These are phyloP conservation scores for Phytophthora agathidicida DNA, from an alignment of 352 stramenopile species.

Conservation along the genomic window DNA sequence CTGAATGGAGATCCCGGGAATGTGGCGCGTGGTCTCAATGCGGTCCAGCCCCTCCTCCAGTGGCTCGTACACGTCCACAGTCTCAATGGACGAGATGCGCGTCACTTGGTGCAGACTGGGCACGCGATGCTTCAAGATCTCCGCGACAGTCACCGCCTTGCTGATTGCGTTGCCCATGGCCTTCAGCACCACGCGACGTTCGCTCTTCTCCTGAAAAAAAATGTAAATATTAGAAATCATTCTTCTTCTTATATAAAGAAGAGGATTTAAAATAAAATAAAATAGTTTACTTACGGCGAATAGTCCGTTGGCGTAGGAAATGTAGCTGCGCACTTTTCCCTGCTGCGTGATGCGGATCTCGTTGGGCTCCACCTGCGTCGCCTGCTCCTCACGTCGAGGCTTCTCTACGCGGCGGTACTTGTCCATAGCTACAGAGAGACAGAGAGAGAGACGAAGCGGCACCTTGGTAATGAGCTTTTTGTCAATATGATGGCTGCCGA, in stretches of 20 bases:
- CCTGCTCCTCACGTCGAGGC: slow-evolving; percentile 51
- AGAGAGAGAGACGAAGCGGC: neutral
- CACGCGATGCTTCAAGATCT: slow-evolving; percentile 85
- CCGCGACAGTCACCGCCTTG: slow-evolving; percentile 85
- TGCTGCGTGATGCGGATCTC: slow-evolving; percentile 88
- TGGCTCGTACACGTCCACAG: slow-evolving; percentile 83
- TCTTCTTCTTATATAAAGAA: neutral
- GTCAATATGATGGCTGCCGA: slow-evolving; percentile 33
- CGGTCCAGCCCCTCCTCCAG: slow-evolving; percentile 85
- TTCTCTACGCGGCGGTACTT: slow-evolving; percentile 87
- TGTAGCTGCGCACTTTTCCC: slow-evolving; percentile 83
- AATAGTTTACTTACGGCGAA: slow-evolving; percentile 62
- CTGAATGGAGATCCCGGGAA: slow-evolving; percentile 79
- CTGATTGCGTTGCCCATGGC: slow-evolving; percentile 87
- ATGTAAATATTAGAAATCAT: slow-evolving; percentile 10
- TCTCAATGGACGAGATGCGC: slow-evolving; percentile 82
- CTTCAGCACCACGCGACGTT: slow-evolving; percentile 71
- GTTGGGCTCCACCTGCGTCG: slow-evolving; percentile 52
- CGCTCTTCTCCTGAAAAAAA: slow-evolving; percentile 61
- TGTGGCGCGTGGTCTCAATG: slow-evolving; percentile 73
- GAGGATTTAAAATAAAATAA: neutral
- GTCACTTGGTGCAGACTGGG: slow-evolving; percentile 78
- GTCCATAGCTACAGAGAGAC: slow-evolving; percentile 53
- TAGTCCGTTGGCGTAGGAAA: slow-evolving; percentile 79
- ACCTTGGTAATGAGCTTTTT: slow-evolving; percentile 8